These are phyloP conservation scores for Chrysanthemum makinoi DNA, from an alignment of 129 eudicot species.

Conservation along the genomic window DNA sequence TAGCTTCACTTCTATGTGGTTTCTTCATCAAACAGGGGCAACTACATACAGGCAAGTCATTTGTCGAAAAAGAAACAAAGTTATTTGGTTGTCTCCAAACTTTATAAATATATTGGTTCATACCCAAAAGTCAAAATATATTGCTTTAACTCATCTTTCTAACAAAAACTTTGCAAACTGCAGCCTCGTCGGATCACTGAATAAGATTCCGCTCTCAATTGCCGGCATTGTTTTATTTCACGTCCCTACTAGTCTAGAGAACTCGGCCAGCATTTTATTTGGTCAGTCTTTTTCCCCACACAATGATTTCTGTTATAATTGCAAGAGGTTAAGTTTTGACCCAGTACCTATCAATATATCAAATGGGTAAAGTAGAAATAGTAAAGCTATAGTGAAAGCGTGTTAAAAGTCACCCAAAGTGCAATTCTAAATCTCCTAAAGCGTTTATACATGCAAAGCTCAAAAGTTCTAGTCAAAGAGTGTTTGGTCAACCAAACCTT, in stretches of 20 bases:
- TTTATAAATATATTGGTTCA: too few relatives aligned
- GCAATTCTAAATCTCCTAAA: too few relatives aligned
- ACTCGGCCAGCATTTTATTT: slow-evolving; percentile 83
- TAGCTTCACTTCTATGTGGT: slow-evolving; percentile 99
- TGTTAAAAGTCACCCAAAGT: too few relatives aligned
- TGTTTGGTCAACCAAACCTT: too few relatives aligned
- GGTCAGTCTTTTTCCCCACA: slow-evolving; percentile 43
- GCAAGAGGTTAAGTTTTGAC: neutral
- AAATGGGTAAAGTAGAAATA: too few relatives aligned
- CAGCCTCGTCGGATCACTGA: slow-evolving; percentile 96
- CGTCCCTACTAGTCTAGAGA: slow-evolving; percentile 89
- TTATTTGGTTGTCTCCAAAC: too few relatives aligned
- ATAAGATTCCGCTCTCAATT: slow-evolving; percentile 91
- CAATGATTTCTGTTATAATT: slow-evolving; percentile 2
- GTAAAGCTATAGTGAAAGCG: too few relatives aligned
- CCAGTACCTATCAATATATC: too few relatives aligned
- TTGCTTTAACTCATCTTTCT: slow-evolving; percentile 13
- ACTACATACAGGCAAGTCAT: slow-evolving; percentile 88
- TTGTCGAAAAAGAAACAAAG: neutral
- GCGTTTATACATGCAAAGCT: too few relatives aligned
- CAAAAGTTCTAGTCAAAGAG: too few relatives aligned
- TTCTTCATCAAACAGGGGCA: slow-evolving; percentile 98
- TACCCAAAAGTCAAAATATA: neutral
- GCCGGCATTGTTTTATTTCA: slow-evolving; percentile 87
- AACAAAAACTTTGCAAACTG: slow-evolving; percentile 24